Evolutionary conservation across 2,329 filamentous ascomycete species (phyloP), one percentile per base, ranked within the genome.

Genomic region (Trichothecium roseum): DNA sequence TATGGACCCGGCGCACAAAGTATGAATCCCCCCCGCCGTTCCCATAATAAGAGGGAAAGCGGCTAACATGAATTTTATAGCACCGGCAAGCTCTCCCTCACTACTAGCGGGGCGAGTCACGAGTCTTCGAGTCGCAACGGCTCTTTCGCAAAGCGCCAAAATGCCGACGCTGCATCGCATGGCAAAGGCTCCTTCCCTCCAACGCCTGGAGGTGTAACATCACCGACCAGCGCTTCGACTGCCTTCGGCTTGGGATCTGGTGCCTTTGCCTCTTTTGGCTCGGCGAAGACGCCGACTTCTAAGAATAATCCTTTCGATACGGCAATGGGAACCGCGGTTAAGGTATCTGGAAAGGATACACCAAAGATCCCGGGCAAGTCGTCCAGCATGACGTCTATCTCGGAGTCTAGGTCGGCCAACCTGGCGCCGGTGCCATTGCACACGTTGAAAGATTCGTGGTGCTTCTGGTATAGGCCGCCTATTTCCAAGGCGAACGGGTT

Each of bases 381-480:
- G 10, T 42, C 52, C 13, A 49, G 52, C 43, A 66, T 68, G 62
- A 54, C 61, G 38, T 59, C 67, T 38, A 65, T 72, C 40, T 55
- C 64, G 39, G 66, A 72, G 51, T 50, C 54, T 36, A 54, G 45
- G 33, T 38, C 44, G 12, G 37, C 47, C 15, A 41, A 42, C n/a
- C 55, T 61, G 37, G 58, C 60, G 36, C 56, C 59, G 36, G 59
- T 63, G 38, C 48, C 62, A 38, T 49, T 55, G 41, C 60, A 63
- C 44, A 70, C 74, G 40, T 69, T 96, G 49, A 87, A 84, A 62
- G 80, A 86, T 58, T 81, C 79, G 43, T 98, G 91, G 91, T 81
- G 94, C 24, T 86, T 96, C 57, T 96, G 91, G 87, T 98, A 93
- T 62, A 78, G 91, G 40, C 91, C 91, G 28, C 91, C 91, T 34